A percentile compares a stretch with the other conserved stretches of the same genome.
phyloP scores from a whole-genome alignment of 352 stramenopile genomes.

The Pythium aphanidermatum region DNA sequence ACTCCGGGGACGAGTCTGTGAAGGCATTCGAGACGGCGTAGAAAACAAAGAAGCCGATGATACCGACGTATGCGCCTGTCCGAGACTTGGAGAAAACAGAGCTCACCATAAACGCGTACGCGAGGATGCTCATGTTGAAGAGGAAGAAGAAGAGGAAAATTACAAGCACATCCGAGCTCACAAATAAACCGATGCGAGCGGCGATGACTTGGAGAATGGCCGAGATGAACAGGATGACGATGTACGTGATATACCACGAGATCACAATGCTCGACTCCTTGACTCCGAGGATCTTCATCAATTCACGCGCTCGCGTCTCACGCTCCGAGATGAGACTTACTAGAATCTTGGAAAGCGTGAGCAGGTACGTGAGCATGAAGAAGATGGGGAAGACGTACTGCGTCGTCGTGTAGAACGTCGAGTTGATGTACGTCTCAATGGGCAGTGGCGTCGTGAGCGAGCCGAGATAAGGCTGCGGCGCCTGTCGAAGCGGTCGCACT shows the following conservation, averaged over 20 bases:
- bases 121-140: slow-evolving; percentile 22
- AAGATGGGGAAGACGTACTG: slow-evolving; percentile 46
- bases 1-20: slow-evolving; percentile 12
- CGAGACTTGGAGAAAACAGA: slow-evolving; percentile 31
- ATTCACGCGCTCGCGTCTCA: slow-evolving; percentile 65
- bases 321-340: slow-evolving; percentile 74
- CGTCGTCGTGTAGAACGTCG: slow-evolving; percentile 36
- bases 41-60: slow-evolving; percentile 21
- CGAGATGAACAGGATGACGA: slow-evolving; percentile 66
- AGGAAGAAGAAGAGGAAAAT: slow-evolving; percentile 33
- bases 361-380: slow-evolving; percentile 76
- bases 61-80: slow-evolving; percentile 60
- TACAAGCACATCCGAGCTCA: slow-evolving; percentile 10
- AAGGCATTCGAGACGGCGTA: slow-evolving; percentile 25
- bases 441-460: slow-evolving; percentile 14
- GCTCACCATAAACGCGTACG: slow-evolving; percentile 28
- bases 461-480: slow-evolving; percentile 13
- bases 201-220: slow-evolving; percentile 45
- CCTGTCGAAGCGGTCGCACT: slow-evolving; percentile 14
- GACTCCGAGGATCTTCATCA: slow-evolving; percentile 86
- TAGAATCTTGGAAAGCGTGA: slow-evolving; percentile 57
- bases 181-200: slow-evolving; percentile 28
- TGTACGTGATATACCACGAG: slow-evolving; percentile 85
- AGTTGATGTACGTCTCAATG: slow-evolving; percentile 13
- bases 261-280: slow-evolving; percentile 57